Conservation (phyloP, 2,329 filamentous ascomycete species). For the Alternaria burnsii region DNA sequence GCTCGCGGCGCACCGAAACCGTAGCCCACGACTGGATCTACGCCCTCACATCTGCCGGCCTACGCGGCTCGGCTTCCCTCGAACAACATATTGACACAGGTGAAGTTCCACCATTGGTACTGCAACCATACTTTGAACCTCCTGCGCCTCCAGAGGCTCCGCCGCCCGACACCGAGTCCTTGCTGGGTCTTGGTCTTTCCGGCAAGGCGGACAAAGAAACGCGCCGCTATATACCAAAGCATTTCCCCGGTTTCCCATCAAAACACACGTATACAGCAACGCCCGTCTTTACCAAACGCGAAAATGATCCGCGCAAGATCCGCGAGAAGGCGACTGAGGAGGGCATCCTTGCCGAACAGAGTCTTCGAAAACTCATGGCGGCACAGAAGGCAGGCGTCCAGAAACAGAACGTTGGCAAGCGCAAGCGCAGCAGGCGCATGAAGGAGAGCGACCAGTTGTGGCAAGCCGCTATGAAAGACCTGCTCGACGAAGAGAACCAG, state of each 20-base stretch:
- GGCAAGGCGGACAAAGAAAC: constrained; percentile 57
- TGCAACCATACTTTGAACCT: constrained; percentile 53
- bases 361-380: constrained; percentile 66
- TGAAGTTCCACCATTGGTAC: constrained; percentile 44
- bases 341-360: constrained; percentile 70
- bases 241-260: constrained; percentile 70
- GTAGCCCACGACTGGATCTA: constrained; percentile 67
- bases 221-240: constrained; percentile 64
- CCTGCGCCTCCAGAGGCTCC: constrained; percentile 52
- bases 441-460: constrained; percentile 61
- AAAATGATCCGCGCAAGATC: constrained; percentile 67
- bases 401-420: constrained; percentile 45
- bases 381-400: constrained; percentile 58
- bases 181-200: constrained; percentile 63
- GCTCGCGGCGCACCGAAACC: constrained; percentile 63
- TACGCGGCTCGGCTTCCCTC: constrained; percentile 52
- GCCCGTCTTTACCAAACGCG: constrained; percentile 65
- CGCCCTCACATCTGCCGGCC: constrained; percentile 56
- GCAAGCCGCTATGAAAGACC: constrained; percentile 64
- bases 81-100: constrained; percentile 54
- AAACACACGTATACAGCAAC: constrained; percentile 71
- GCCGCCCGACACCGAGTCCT: constrained; percentile 56
- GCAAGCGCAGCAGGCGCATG: constrained; percentile 52
- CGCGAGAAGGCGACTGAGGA: constrained; percentile 71
- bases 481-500: constrained; percentile 54